Evolutionary conservation across 495 filamentous ascomycete species (phyloP).

Genomic region (Parachaetomium inaequale): DNA sequence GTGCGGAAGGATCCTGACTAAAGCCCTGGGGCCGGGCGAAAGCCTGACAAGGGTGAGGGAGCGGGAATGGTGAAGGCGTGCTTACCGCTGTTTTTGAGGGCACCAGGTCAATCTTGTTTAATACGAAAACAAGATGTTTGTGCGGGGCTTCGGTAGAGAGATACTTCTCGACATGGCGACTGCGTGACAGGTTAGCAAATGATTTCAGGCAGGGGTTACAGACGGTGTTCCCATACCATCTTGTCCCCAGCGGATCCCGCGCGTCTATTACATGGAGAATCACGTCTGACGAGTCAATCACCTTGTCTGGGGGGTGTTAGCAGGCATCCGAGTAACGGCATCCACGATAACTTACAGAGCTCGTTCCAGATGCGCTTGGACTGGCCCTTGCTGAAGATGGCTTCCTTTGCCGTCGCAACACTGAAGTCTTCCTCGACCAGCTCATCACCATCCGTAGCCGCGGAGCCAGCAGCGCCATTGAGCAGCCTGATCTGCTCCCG

Average conservation of each 20-base stretch:
- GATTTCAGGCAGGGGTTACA: neutral
- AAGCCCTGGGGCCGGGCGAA: constrained; percentile 58
- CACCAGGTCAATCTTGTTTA: constrained; percentile 97
- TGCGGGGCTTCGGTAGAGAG: constrained; percentile 89
- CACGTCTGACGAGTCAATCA: constrained; percentile 95
- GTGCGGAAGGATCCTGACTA: constrained; percentile 85
- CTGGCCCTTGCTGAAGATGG: constrained; percentile 91
- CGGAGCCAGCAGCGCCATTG: constrained; percentile 62
- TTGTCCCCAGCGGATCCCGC: constrained; percentile 83
- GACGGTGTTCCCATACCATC: constrained; percentile 47
- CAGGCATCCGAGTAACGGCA: neutral
- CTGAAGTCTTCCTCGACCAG: constrained; percentile 48
- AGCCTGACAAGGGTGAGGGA: neutral
- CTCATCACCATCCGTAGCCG: constrained; percentile 48
- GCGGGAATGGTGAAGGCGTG: neutral
- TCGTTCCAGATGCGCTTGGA: constrained; percentile 97
- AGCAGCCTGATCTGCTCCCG: constrained; percentile 67
- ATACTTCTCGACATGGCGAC: constrained; percentile 85
- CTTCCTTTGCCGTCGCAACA: constrained; percentile 70
- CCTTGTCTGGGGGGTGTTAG: constrained; percentile 55
- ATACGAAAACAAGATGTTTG: constrained; percentile 59
- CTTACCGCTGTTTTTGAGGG: constrained; percentile 92
- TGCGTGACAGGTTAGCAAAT: neutral
- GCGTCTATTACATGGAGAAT: constrained; percentile 93
- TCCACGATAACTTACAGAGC: constrained; percentile 53